A percentile compares a stretch with the other conserved stretches of the same genome.
Conservation (phyloP, 2,329 filamentous ascomycete species). For the Ceratocystis ficicola region DNA sequence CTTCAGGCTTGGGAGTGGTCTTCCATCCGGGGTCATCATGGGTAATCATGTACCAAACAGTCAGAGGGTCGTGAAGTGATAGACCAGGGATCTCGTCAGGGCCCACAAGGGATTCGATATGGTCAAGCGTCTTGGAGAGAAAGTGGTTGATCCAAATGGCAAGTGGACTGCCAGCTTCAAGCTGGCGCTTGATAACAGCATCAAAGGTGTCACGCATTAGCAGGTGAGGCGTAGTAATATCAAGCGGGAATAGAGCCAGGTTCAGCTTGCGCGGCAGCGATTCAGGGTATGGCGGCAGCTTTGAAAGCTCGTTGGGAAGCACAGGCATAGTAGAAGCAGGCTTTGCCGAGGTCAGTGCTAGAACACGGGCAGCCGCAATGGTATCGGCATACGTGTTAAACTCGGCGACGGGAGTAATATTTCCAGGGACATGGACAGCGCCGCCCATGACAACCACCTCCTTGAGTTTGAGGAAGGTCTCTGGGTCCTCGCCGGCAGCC, state of each 20-base stretch:
- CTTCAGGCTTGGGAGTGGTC: slow-evolving; percentile 49
- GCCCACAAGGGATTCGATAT: slow-evolving; percentile 51
- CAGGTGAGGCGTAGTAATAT: slow-evolving; percentile 62
- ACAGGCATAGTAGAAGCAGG: slow-evolving; percentile 74
- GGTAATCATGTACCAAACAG: slow-evolving; percentile 65
- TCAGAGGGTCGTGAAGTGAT: slow-evolving; percentile 65
- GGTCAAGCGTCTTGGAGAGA: slow-evolving; percentile 56
- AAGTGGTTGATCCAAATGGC: slow-evolving; percentile 63
- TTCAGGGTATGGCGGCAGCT: slow-evolving; percentile 50
- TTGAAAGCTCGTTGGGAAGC: slow-evolving; percentile 38
- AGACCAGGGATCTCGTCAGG: slow-evolving; percentile 47
- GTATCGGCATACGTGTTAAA: slow-evolving; percentile 94
- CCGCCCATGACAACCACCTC: slow-evolving; percentile 96
- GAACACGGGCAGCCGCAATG: slow-evolving; percentile 62
- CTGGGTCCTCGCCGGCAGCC: slow-evolving; percentile 76
- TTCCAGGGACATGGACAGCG: slow-evolving; percentile 65
- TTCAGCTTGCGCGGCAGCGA: slow-evolving; percentile 51
- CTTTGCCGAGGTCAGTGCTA: slow-evolving; percentile 59
- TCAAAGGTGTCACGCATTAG: slow-evolving; percentile 50
- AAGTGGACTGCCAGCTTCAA: slow-evolving; percentile 55
- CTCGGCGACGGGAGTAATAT: slow-evolving; percentile 74
- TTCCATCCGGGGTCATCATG: slow-evolving; percentile 47
- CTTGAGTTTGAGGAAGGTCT: slow-evolving; percentile 77
- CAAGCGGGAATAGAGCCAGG: slow-evolving; percentile 61
- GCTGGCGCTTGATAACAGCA: slow-evolving; percentile 40